Conservation (phyloP, 257 asterid genomes). For the Prunella vulgaris region DNA sequence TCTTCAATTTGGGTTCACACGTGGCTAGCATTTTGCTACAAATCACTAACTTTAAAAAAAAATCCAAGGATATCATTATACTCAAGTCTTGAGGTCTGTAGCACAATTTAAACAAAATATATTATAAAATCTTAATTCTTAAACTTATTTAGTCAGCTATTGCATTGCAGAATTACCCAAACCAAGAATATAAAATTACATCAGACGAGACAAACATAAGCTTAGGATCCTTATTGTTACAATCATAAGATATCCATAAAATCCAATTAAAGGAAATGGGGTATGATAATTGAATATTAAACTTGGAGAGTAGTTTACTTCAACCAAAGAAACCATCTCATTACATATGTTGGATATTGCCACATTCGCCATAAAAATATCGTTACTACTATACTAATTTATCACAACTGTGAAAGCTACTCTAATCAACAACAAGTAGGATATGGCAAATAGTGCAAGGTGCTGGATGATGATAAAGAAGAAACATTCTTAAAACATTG, state of each 20-base stretch:
- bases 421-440: background rate
- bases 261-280: background rate
- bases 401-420: background rate
- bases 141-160: too few species aligned
- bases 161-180: background rate
- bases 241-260: background rate
- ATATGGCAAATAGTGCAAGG: too few species aligned
- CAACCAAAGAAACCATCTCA: background rate
- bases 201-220: too few species aligned
- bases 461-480: too few species aligned
- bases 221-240: too few species aligned
- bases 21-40: background rate
- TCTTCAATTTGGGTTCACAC: background rate
- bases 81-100: constrained; percentile 92
- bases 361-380: background rate
- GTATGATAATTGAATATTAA: too few species aligned
- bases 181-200: background rate
- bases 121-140: background rate
- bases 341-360: background rate
- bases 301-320: too few species aligned
- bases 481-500: background rate
- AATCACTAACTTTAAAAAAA: background rate
- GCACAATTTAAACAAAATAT: too few species aligned
- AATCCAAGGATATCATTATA: constrained; percentile 81
- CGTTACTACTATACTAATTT: background rate